Conservation (phyloP, 2,329 filamentous ascomycete genomes). For the Tolypocladium nubicola region DNA sequence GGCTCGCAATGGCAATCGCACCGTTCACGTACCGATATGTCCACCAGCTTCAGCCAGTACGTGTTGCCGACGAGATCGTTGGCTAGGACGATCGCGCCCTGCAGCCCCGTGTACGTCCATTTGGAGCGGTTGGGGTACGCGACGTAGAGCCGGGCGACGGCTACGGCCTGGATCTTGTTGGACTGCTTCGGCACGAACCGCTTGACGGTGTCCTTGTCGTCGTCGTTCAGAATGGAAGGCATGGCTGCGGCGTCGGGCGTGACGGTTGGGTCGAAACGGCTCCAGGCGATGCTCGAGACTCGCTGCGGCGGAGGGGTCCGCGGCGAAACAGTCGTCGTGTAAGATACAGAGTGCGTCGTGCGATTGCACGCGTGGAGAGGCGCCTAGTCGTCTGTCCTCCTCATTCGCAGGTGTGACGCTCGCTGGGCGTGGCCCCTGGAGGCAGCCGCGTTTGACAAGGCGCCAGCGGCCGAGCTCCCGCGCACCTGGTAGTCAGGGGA, state of each 20-base stretch:
- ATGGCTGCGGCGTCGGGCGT: slow-evolving; percentile 23
- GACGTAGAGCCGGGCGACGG: slow-evolving; percentile 86
- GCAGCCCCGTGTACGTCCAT: slow-evolving; percentile 93
- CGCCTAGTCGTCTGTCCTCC: not conserved
- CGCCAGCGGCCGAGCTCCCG: not conserved
- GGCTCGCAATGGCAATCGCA: slow-evolving; percentile 2
- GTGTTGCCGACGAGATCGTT: slow-evolving; percentile 94
- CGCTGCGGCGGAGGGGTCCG: not conserved
- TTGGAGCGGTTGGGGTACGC: slow-evolving; percentile 73
- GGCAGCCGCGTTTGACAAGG: slow-evolving; percentile 3
- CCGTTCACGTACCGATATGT: slow-evolving; percentile 61
- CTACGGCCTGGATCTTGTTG: slow-evolving; percentile 97
- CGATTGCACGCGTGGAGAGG: not conserved
- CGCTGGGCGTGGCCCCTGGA: slow-evolving; percentile 3
- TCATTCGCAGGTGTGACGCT: not conserved
- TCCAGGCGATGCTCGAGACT: not conserved
- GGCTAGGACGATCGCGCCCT: slow-evolving; percentile 82
- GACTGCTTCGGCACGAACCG: slow-evolving; percentile 83
- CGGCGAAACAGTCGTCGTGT: not conserved
- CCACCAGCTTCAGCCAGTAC: slow-evolving; percentile 95
- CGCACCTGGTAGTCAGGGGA: not conserved
- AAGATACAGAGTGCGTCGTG: not conserved
- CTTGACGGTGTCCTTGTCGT: slow-evolving; percentile 95
- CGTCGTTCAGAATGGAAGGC: slow-evolving; percentile 69
- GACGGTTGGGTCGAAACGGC: not conserved